These are phyloP conservation scores for Malassezia nana DNA, from an alignment of 1,284 basidiomycete species.

Conservation along the genomic window DNA sequence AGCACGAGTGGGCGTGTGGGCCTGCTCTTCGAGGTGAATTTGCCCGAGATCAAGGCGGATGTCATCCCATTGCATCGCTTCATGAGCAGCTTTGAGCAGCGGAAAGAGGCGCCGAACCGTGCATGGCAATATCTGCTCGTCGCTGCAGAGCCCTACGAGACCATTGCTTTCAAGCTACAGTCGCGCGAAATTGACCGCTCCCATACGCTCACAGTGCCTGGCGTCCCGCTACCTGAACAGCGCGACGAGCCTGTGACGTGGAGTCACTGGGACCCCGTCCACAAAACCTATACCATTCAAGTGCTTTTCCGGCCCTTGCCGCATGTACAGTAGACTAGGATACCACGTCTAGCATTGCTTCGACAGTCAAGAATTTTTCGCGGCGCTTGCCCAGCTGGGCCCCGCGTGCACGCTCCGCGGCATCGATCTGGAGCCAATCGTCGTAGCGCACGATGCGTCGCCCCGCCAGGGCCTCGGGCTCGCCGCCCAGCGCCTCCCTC, in stretches of 20 bases:
- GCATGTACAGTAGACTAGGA: constrained; percentile 8
- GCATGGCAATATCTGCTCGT: constrained; percentile 96
- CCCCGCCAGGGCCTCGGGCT: constrained; percentile 10
- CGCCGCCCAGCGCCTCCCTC: background rate
- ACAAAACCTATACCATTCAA: constrained; percentile 38
- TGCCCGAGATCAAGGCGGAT: constrained; percentile 74
- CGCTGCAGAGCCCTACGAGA: constrained; percentile 96
- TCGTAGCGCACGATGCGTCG: constrained; percentile 55
- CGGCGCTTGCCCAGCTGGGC: constrained; percentile 59
- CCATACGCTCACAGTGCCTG: constrained; percentile 24
- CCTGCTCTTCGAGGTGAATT: constrained; percentile 89
- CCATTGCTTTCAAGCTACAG: constrained; percentile 93
- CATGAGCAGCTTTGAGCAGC: constrained; percentile 98
- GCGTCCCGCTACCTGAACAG: constrained; percentile 21
- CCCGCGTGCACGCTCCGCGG: constrained; percentile 60
- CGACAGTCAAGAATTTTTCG: constrained; percentile 57
- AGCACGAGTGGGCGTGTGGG: constrained; percentile 55
- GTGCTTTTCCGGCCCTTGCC: constrained; percentile 29
- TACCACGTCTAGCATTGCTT: constrained; percentile 8
- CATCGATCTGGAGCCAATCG: constrained; percentile 62
- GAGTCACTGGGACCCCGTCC: constrained; percentile 38
- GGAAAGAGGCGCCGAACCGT: constrained; percentile 84
- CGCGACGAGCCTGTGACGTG: constrained; percentile 37
- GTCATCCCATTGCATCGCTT: constrained; percentile 79
- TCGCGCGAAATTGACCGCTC: constrained; percentile 80